A percentile compares a stretch with the other conserved stretches of the same genome.
Evolutionary conservation across 495 filamentous ascomycete species (phyloP).

Genomic region (Penicillium angulare): DNA sequence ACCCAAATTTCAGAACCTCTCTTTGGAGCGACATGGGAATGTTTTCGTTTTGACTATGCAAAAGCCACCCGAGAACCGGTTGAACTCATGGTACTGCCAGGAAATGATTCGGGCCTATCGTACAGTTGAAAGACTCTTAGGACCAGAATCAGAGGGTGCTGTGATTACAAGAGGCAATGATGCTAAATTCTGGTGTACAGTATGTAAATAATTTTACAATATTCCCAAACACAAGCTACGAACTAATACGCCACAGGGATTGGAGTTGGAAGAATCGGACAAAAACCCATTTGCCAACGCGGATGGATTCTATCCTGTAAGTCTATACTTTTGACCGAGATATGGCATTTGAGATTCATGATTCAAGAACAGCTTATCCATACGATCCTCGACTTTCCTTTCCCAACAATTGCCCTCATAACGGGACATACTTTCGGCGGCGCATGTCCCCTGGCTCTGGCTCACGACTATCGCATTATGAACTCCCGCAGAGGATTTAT

Average conservation of each 20-base stretch:
- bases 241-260: slow-evolving; percentile 26
- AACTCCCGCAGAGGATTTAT: slow-evolving; percentile 48
- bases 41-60: slow-evolving; percentile 52
- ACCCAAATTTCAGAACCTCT: slow-evolving; percentile 26
- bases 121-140: slow-evolving; percentile 38
- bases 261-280: slow-evolving; percentile 48
- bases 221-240: background rate
- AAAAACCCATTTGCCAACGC: slow-evolving; percentile 48
- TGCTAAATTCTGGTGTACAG: slow-evolving; percentile 53
- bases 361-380: slow-evolving; percentile 44
- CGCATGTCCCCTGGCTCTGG: slow-evolving; percentile 45
- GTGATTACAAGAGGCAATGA: slow-evolving; percentile 48
- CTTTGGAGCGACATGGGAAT: slow-evolving; percentile 30
- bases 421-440: slow-evolving; percentile 54
- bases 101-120: slow-evolving; percentile 48
- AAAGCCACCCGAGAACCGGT: slow-evolving; percentile 48
- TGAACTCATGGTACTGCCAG: slow-evolving; percentile 46
- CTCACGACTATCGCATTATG: slow-evolving; percentile 54
- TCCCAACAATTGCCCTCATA: slow-evolving; percentile 49
- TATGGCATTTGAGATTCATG: too few relatives aligned
- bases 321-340: background rate
- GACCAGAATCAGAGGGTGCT: slow-evolving; percentile 40
- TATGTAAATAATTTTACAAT: background rate
- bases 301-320: slow-evolving; percentile 48
- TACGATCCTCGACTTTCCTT: slow-evolving; percentile 52